phyloP scores from a whole-genome alignment of 176 grass and related monocot species.

The Tillandsia leiboldiana region DNA sequence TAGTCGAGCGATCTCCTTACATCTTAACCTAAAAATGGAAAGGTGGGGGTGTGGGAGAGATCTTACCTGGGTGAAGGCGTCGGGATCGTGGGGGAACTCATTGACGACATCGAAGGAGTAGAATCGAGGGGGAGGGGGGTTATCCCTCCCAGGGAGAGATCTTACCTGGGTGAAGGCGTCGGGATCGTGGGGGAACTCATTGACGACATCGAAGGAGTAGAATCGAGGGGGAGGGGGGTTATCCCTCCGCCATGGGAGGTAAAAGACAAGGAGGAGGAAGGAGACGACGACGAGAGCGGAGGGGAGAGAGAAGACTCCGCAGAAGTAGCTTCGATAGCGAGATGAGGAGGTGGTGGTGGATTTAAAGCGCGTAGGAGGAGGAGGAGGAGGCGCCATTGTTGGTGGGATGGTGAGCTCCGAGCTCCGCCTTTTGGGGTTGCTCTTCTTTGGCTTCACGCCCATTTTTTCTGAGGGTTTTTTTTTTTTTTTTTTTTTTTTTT shows the following conservation, averaged over 20 bases:
- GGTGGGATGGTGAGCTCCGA: too few relatives aligned
- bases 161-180: slow-evolving; percentile 71
- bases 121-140: slow-evolving; percentile 14
- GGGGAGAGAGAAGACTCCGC: not conserved
- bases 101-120: slow-evolving; percentile 67
- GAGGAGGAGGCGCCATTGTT: not conserved
- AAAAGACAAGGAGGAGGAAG: slow-evolving; percentile 1
- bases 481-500: too few relatives aligned
- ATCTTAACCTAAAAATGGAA: not conserved
- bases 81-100: slow-evolving; percentile 74
- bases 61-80: slow-evolving; percentile 71
- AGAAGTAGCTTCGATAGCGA: not conserved
- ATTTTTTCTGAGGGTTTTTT: too few relatives aligned
- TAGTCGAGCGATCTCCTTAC: not conserved
- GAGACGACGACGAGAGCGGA: not conserved
- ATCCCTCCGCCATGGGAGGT: not conserved
- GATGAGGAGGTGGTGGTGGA: not conserved
- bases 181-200: slow-evolving; percentile 78
- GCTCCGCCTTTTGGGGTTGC: too few relatives aligned
- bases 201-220: slow-evolving; percentile 66
- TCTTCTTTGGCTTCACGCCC: too few relatives aligned
- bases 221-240: slow-evolving; percentile 9
- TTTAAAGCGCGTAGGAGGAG: not conserved
- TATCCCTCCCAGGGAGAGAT: not conserved
- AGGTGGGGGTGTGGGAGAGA: not conserved